Base-by-base conservation (phyloP, 2,329 filamentous ascomycete species). In the Fonsecaea pugnacius region DNA sequence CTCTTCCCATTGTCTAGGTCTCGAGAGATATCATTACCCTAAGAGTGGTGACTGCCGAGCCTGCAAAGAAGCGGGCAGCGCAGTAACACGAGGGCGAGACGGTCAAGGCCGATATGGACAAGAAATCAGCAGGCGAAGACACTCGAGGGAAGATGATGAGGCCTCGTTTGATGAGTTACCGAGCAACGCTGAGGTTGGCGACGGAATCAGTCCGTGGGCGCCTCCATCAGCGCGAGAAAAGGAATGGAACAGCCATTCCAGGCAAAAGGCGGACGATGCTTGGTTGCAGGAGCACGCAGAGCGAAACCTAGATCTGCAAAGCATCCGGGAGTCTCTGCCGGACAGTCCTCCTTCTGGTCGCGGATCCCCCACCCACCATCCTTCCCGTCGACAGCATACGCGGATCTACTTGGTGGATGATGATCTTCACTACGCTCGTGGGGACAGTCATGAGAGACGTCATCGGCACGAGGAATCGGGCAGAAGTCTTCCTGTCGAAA, bases 201-300 rank as follows among this genome's bases (percentile, higher is more conserved):
- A 40, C 36, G 59, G 66, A 27, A 62, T 62, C 14, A 67, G 62
- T 57, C 68, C 68, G 9, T 70, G 68, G 68, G 60, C 58, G 16
- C 7, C 63, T 21, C 58, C 62, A n/a, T 38, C 21, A 10, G 52
- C 54, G 12, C 60, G 61, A 64, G 70, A 71, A 48, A 70, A 71
- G 59, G 65, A 67, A 21, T 69, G 69, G 69, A 35, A 61, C 56
- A 69, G 65, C 21, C 69, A 68, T 36, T 66, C 64, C 10, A 59
- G 70, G 32, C 60, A 60, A 18, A 66, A 67, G 52, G 70, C 70
- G 18, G 70, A 71, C 46, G 64, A 65, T 50, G 64, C 64, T 9
- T 71, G 70, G 70, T 36, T 70, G 43, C 32, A 68, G 43, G 70
- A 71, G 58, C 70, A 71, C 43, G 64, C 52, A 16, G 65, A 69